Conservation (phyloP, 2,329 filamentous ascomycete genomes). For the Exophiala aquamarina region DNA sequence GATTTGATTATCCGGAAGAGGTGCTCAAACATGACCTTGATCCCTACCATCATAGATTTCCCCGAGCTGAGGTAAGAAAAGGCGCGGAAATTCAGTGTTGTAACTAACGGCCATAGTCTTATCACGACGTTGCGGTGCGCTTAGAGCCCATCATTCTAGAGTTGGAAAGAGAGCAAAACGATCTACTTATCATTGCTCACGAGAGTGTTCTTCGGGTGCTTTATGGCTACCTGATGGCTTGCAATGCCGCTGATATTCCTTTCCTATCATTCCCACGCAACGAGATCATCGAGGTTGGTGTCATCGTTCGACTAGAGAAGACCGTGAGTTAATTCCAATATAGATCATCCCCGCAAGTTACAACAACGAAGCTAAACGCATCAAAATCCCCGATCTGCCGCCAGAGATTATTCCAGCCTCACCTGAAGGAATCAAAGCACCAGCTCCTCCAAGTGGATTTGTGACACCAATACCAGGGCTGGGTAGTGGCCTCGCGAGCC, state of each 20-base stretch:
- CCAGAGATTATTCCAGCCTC: conserved; percentile 70
- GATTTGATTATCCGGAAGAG: conserved; percentile 82
- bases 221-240: conserved; percentile 98
- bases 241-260: conserved; percentile 91
- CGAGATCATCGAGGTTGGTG: conserved; percentile 83
- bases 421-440: conserved; percentile 78
- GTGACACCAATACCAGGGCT: conserved; percentile 43
- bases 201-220: conserved; percentile 96
- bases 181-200: conserved; percentile 96
- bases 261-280: conserved; percentile 90
- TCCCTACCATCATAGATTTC: conserved; percentile 95
- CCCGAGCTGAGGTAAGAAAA: conserved; percentile 74
- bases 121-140: conserved; percentile 96
- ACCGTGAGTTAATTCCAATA: conserved; percentile 3
- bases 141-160: conserved; percentile 97
- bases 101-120: conserved; percentile 62
- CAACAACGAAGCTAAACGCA: conserved; percentile 90
- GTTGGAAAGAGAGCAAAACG: conserved; percentile 92
- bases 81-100: background rate
- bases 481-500: conserved; percentile 37
- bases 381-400: conserved; percentile 73
- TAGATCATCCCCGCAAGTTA: conserved; percentile 94
- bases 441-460: conserved; percentile 61
- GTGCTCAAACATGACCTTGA: conserved; percentile 89
- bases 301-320: conserved; percentile 13